Evolutionary conservation across 345 rosid species (phyloP), one percentile per base, ranked within the genome.

Genomic region (Brassica carinata): DNA sequence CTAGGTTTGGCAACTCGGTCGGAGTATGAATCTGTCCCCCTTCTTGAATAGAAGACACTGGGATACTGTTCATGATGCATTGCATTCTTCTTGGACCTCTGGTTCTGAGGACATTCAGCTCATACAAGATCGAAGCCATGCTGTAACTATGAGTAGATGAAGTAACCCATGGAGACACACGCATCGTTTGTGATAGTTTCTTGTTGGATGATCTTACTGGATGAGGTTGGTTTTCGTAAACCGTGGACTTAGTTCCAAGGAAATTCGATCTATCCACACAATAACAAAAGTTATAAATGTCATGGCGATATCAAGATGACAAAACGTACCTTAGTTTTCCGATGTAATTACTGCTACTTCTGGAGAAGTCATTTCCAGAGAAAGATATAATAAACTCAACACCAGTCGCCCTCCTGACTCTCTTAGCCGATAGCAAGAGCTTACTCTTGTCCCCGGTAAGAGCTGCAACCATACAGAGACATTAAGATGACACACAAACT

Each of bases 1-100:
- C 85, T 64, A 83, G 72, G 84, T 40, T 82, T 69, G 67, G 31
- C 64, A 87, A 87, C 58, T 87, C 91, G n/a, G 74, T 72, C 1
- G 91, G 91, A 11, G 88, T 85, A n/a, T 86, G 90, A 9, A 88
- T 83, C 48, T 76, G 75, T 8, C 91, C 91, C 0, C 93, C 93
- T 87, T 87, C 94, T 79, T 89, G 89, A 81, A 92, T 82, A 0
- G 97, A 81, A n/a, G 95, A 83, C 36, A 83, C 18, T 9, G 97
- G 95, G 67, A 91, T 85, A 5, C 90, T 85, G 34, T 83, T 85
- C 86, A 94, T 83, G 15, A 85, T 78, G 83, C 98, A 91, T 43
- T 83, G 90, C 97, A 94, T 92, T 83, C 94, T 90, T 84, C 98
- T 89, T 19, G 98, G 98, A 67, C 98, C 98, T 82, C 97, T 81